These are phyloP conservation scores for Gloeostereum incarnatum DNA, from an alignment of 768 basidiomycete genomes.

Conservation along the genomic window DNA sequence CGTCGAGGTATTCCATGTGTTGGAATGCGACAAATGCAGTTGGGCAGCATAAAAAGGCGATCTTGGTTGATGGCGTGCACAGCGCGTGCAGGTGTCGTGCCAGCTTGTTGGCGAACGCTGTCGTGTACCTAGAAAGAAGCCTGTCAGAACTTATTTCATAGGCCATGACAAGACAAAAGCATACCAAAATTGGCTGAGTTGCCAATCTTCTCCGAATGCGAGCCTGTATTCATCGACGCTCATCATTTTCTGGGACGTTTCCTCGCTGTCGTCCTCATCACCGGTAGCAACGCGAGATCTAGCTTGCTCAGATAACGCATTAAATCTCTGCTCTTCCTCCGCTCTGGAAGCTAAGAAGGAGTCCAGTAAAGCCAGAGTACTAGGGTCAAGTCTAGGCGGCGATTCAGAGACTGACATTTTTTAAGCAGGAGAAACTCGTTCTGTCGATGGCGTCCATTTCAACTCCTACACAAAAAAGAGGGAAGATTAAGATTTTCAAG, in stretches of 20 bases:
- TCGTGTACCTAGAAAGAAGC: slow-evolving; percentile 26
- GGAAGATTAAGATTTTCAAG: too few species aligned
- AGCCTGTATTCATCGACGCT: slow-evolving; percentile 32
- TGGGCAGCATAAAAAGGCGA: slow-evolving; percentile 37
- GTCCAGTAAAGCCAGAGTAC: slow-evolving; percentile 30
- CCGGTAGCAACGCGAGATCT: slow-evolving; percentile 20
- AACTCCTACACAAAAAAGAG: too few species aligned
- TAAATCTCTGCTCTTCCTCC: slow-evolving; percentile 32
- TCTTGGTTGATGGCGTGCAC: slow-evolving; percentile 20
- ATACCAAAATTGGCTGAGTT: slow-evolving; percentile 41
- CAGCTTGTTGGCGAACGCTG: slow-evolving; percentile 27
- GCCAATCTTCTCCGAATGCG: slow-evolving; percentile 40
- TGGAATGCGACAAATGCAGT: slow-evolving; percentile 41
- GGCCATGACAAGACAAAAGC: background rate
- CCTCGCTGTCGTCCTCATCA: slow-evolving; percentile 11
- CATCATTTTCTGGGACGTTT: slow-evolving; percentile 24
- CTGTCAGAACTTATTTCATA: slow-evolving; percentile 1
- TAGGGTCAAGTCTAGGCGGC: slow-evolving; percentile 24
- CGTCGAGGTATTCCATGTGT: slow-evolving; percentile 21
- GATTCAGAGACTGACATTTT: slow-evolving; percentile 26
- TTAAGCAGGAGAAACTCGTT: too few species aligned
- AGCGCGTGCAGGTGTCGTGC: slow-evolving; percentile 22
- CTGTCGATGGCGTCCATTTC: too few species aligned
- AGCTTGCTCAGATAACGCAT: slow-evolving; percentile 25
- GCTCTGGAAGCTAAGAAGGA: slow-evolving; percentile 28